phyloP scores from a whole-genome alignment of 2,329 filamentous ascomycete species.

The Verticillium isaacii region DNA sequence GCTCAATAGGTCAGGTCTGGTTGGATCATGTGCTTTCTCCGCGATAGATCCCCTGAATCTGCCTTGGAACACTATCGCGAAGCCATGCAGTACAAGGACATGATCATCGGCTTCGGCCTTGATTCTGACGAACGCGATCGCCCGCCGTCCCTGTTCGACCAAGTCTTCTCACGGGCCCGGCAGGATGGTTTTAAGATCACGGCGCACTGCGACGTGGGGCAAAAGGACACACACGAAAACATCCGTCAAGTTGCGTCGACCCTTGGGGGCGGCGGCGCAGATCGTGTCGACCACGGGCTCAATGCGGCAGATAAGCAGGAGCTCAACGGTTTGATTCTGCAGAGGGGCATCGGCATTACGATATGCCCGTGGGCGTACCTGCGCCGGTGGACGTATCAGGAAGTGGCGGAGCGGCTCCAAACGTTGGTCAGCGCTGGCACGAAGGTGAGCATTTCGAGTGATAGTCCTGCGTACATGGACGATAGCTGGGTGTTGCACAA shows the following conservation, averaged over 20 bases:
- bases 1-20: background rate
- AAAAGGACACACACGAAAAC: conserved; percentile 6
- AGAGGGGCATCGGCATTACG: background rate
- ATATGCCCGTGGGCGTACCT: background rate
- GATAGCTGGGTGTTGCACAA: conserved; percentile 15
- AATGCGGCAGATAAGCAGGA: background rate
- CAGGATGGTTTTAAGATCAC: conserved; percentile 9
- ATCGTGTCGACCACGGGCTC: background rate
- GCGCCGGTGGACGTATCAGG: background rate
- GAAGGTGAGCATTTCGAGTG: conserved; percentile 1
- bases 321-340: background rate
- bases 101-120: background rate
- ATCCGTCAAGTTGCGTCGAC: conserved; percentile 4
- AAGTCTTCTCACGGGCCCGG: conserved; percentile 6
- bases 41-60: background rate
- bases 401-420: background rate
- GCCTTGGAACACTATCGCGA: background rate
- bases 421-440: background rate
- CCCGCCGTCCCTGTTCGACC: conserved; percentile 2
- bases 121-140: background rate
- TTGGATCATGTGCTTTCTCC: conserved; percentile 1
- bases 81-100: background rate
- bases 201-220: conserved; percentile 10
- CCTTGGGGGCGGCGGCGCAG: background rate
- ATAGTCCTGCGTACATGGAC: conserved; percentile 4